Percentiles rank a stretch among this genome's conserved stretches.
These are phyloP conservation scores for Chrysanthemum makinoi DNA, from an alignment of 129 eudicot species.

Conservation along the genomic window DNA sequence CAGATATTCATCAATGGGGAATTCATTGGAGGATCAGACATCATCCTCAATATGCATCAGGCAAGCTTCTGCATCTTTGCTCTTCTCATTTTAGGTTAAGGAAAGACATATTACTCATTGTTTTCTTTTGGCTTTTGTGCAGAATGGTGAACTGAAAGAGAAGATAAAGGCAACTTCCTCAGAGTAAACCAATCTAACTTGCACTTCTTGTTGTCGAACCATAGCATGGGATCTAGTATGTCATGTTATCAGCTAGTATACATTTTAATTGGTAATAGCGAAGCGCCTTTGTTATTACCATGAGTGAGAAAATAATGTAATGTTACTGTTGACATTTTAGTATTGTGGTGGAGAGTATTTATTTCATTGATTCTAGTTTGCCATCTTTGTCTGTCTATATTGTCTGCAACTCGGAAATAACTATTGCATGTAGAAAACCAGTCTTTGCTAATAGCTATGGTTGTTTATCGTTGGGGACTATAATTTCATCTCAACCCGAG, in stretches of 20 bases:
- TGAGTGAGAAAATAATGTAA: constrained; percentile 20
- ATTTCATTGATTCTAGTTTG: neutral
- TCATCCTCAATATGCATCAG: constrained; percentile 93
- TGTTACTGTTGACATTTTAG: constrained; percentile 3
- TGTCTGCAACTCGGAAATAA: no score
- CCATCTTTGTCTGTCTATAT: no score
- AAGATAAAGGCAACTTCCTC: constrained; percentile 45
- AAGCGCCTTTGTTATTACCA: neutral
- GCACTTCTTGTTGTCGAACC: neutral
- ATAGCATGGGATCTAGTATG: neutral
- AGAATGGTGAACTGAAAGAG: constrained; percentile 86
- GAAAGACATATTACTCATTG: neutral
- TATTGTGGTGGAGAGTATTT: neutral
- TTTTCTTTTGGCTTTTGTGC: constrained; percentile 16
- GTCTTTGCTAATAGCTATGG: no score
- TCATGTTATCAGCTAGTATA: constrained; percentile 14
- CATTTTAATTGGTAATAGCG: neutral
- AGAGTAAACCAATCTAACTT: constrained; percentile 6
- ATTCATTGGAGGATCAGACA: constrained; percentile 96
- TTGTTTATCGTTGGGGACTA: no score
- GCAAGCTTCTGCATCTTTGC: constrained; percentile 24
- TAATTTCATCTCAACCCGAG: no score
- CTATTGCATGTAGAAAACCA: no score
- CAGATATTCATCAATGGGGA: constrained; percentile 96
- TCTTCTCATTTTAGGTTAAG: neutral